Conservation (phyloP, 2,329 filamentous ascomycete species). For the Dactylella cylindrospora region DNA sequence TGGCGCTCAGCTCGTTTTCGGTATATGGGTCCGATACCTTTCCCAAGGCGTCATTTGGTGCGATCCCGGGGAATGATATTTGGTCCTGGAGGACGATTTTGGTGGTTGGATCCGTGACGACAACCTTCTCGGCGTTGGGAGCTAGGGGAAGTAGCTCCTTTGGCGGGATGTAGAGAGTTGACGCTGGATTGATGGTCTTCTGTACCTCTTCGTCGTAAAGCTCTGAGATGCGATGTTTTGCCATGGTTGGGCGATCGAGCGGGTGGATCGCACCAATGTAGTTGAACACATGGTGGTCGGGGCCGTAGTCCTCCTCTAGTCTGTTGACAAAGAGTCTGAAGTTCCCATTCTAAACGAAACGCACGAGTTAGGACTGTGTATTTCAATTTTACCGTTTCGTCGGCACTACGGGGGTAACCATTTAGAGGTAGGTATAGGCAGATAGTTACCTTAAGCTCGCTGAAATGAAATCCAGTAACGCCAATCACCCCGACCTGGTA, state of each 20-base stretch:
- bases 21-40: slow-evolving; percentile 2
- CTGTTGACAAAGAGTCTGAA: slow-evolving; percentile 6
- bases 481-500: slow-evolving; percentile 11
- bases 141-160: slow-evolving; percentile 2
- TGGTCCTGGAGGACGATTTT: slow-evolving; percentile 5
- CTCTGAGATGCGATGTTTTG: not conserved
- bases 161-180: slow-evolving; percentile 23
- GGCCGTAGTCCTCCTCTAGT: not conserved
- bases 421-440: too few species aligned
- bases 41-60: slow-evolving; percentile 5
- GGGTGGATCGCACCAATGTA: slow-evolving; percentile 12
- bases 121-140: not conserved
- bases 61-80: slow-evolving; percentile 5
- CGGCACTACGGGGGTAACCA: too few species aligned
- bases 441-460: not conserved
- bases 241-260: not conserved
- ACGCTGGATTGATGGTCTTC: slow-evolving; percentile 11
- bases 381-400: too few species aligned
- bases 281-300: slow-evolving; percentile 6
- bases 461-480: not conserved
- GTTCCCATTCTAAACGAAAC: slow-evolving; percentile 4
- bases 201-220: slow-evolving; percentile 7
- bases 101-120: not conserved
- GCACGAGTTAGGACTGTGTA: not conserved
- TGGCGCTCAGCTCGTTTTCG: not conserved